A percentile compares a stretch with the other conserved stretches of the same genome.
Evolutionary conservation across 1,284 basidiomycete species (phyloP).

Genomic region (Pyrrhoderma noxium): DNA sequence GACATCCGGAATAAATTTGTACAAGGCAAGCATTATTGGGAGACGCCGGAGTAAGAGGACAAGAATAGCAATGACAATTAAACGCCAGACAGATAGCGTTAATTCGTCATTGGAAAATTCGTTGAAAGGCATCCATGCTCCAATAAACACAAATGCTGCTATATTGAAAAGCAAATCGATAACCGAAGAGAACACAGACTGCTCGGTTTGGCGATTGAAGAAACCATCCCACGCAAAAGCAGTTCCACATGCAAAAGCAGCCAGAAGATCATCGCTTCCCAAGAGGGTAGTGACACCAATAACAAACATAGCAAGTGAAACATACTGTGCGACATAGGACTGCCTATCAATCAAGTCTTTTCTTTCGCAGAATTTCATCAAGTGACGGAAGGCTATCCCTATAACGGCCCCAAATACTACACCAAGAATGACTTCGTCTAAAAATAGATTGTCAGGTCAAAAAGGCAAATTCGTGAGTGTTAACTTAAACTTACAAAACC

Average conservation of each 20-base stretch:
- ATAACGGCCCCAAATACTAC: constrained; percentile 73
- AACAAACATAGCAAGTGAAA: constrained; percentile 73
- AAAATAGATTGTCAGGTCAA: constrained; percentile 1
- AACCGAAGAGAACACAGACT: constrained; percentile 92
- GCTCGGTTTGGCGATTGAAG: constrained; percentile 95
- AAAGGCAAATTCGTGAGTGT: constrained; percentile 10
- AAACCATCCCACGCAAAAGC: constrained; percentile 99
- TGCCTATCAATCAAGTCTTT: constrained; percentile 92
- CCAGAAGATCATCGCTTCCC: constrained; percentile 90
- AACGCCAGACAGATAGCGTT: constrained; percentile 73
- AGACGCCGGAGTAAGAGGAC: constrained; percentile 76
- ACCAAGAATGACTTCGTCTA: constrained; percentile 81
- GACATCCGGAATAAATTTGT: constrained; percentile 89
- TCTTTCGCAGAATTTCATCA: constrained; percentile 93
- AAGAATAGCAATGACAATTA: constrained; percentile 74
- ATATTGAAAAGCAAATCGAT: constrained; percentile 91
- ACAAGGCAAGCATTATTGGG: constrained; percentile 76
- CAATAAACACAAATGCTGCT: constrained; percentile 86
- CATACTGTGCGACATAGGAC: constrained; percentile 78
- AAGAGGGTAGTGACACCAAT: constrained; percentile 80
- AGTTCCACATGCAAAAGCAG: constrained; percentile 91
- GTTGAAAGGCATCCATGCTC: constrained; percentile 90
- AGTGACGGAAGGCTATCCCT: constrained; percentile 80
- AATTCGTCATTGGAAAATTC: constrained; percentile 61
- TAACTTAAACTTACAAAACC: constrained; percentile 70